These are phyloP conservation scores for Starmera pachycereana DNA, from an alignment of 805 yeast species.

Conservation along the genomic window DNA sequence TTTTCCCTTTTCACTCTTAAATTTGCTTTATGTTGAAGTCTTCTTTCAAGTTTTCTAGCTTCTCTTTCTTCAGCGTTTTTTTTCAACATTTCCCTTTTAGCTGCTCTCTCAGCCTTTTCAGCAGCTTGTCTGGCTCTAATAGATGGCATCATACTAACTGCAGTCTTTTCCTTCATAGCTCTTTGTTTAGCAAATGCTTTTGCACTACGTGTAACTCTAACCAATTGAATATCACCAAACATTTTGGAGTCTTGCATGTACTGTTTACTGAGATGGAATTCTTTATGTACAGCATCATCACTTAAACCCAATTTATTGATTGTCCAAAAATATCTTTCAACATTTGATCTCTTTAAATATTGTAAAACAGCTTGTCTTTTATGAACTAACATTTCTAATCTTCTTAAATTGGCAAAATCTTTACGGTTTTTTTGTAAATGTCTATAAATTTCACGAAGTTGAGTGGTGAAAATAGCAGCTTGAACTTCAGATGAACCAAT, in stretches of 20 bases:
- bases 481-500: slow-evolving; percentile 95
- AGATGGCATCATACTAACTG: slow-evolving; percentile 14
- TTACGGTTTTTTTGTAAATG: slow-evolving; percentile 63
- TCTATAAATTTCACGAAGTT: slow-evolving; percentile 65
- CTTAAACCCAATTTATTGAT: slow-evolving; percentile 81
- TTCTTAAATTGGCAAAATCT: slow-evolving; percentile 61
- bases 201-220: slow-evolving; percentile 22
- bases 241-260: slow-evolving; percentile 71
- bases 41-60: no score
- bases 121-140: slow-evolving; percentile 16
- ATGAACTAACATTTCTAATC: slow-evolving; percentile 76
- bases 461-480: slow-evolving; percentile 81
- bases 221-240: slow-evolving; percentile 64
- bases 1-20: no score
- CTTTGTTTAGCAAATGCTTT: no score
- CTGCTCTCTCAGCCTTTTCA: no score
- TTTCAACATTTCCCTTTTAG: no score
- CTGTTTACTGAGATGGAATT: slow-evolving; percentile 70
- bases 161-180: slow-evolving; percentile 28
- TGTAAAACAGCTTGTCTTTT: slow-evolving; percentile 75
- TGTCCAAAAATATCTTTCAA: slow-evolving; percentile 77
- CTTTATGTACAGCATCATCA: slow-evolving; percentile 67
- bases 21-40: no score
- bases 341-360: slow-evolving; percentile 72
- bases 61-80: no score